Evolutionary conservation across 1,139 yeast genomes (phyloP).

Genomic region (Candida tetrigidarum): DNA sequence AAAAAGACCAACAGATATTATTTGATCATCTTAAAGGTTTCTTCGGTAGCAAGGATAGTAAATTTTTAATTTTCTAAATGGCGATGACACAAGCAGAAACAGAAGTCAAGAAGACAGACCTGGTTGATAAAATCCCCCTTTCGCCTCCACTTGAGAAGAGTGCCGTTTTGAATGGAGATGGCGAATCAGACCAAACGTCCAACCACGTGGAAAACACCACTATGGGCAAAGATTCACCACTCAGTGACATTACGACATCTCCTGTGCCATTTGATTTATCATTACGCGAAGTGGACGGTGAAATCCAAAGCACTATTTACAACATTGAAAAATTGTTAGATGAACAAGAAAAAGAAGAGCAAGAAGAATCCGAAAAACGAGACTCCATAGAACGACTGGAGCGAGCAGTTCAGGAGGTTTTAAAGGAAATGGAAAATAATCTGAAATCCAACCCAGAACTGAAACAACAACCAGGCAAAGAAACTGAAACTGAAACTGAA

Average conservation of each 20-base stretch:
- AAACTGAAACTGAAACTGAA: no score
- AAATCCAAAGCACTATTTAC: conserved; percentile 8
- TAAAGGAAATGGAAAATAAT: conserved; percentile 2
- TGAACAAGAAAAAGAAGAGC: conserved; percentile 6
- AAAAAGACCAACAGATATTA: no score
- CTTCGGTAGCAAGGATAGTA: neutral
- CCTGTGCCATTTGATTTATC: conserved; percentile 39
- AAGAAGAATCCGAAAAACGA: conserved; percentile 4
- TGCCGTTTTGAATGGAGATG: conserved; percentile 3
- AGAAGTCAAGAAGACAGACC: conserved; percentile 6
- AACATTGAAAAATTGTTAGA: conserved; percentile 7
- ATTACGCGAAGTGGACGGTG: conserved; percentile 14
- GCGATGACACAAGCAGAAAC: conserved; percentile 10
- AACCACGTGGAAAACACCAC: conserved; percentile 14
- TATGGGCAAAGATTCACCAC: conserved; percentile 33
- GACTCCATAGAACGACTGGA: neutral
- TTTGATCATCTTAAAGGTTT: neutral
- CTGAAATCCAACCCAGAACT: neutral
- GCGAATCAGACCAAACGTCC: conserved; percentile 8
- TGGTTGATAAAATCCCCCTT: conserved; percentile 7
- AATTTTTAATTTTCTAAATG: neutral
- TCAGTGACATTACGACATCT: conserved; percentile 45
- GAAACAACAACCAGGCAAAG: neutral
- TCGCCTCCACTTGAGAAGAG: conserved; percentile 6
- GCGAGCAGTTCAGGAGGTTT: conserved; percentile 1